phyloP scores from a whole-genome alignment of 352 stramenopile species.

The Phytophthora crassamura region DNA sequence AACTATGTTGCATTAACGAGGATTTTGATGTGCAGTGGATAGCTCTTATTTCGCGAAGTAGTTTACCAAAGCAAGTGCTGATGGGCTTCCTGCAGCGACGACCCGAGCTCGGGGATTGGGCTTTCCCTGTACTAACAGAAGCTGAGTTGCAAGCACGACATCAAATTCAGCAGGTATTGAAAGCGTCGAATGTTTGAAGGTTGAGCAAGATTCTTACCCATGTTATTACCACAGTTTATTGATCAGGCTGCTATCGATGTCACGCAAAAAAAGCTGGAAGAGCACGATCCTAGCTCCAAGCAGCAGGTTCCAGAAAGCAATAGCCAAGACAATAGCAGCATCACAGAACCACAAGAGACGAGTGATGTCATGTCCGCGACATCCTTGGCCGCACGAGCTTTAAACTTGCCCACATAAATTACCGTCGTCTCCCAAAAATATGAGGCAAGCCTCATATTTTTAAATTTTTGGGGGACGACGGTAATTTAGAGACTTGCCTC shows the following conservation, averaged over 20 bases:
- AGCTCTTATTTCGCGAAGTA: constrained; percentile 56
- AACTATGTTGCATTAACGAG: neutral
- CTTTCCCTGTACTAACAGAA: constrained; percentile 55
- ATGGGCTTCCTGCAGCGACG: constrained; percentile 46
- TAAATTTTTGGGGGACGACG: no score
- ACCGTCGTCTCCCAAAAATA: neutral
- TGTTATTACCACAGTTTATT: constrained; percentile 27
- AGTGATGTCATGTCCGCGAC: neutral
- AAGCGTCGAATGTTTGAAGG: neutral
- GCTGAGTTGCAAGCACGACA: constrained; percentile 37
- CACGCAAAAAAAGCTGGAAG: constrained; percentile 8
- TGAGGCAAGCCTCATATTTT: neutral
- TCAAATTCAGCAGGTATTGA: constrained; percentile 45
- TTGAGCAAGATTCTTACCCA: neutral
- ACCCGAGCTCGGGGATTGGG: constrained; percentile 65
- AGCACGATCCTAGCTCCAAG: neutral
- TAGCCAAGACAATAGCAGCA: constrained; percentile 1
- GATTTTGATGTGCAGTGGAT: constrained; percentile 40
- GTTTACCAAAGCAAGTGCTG: constrained; percentile 38
- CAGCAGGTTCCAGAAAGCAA: constrained; percentile 5
- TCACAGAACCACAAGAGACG: neutral
- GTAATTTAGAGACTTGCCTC: no score
- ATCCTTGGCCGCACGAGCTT: constrained; percentile 1
- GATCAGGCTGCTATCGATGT: constrained; percentile 10
- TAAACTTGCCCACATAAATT: constrained; percentile 27